Evolutionary conservation across 140 eudicot species (phyloP), one percentile per base, ranked within the genome.

Genomic region (Oenanthe javanica): DNA sequence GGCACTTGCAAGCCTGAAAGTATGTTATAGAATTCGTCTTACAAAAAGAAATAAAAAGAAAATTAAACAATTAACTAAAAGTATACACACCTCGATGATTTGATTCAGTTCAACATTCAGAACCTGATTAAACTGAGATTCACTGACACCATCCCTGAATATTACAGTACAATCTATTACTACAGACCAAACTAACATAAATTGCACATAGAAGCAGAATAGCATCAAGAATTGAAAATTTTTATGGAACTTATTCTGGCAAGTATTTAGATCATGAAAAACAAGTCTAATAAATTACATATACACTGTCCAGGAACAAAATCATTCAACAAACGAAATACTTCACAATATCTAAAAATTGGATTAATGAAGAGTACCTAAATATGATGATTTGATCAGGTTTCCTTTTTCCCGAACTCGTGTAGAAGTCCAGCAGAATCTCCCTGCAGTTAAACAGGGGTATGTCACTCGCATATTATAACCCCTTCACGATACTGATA

Each of bases 21-120:
- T 27, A 40, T 31, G 3, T 51, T 9, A 43, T 36, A 36, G 2
- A 36, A 36, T 36, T 36, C 14, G 4, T 27, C n/a, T 4, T 43
- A 3, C 46, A 43, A 43, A 43, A 43, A 36, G 40, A 36, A 36
- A 36, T 36, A 2, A 43, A 43, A 23, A 12, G 40, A 36, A 52
- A 48, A 8, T 14, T 23, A 50, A 7, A 1, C 13, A 45, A 3
- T 1, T 40, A 36, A 0, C 12, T 36, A 36, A 36, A 36, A 27
- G 46, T 6, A 75, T 18, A 43, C 78, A 63, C 61, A 84, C 92
- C 92, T 88, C 83, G 42, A 84, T 85, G 3, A 93, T 89, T 82
- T 89, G 90, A 4, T 88, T 92, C 21, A 91, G 85, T 72, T 93
- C 98, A n/a, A 87, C 82, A 81, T 85, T 91, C 59, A 90, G 82